A percentile compares a stretch with the other conserved stretches of the same genome.
These are phyloP conservation scores for Lactarius akahatsu DNA, from an alignment of 768 basidiomycete genomes.

Conservation along the genomic window DNA sequence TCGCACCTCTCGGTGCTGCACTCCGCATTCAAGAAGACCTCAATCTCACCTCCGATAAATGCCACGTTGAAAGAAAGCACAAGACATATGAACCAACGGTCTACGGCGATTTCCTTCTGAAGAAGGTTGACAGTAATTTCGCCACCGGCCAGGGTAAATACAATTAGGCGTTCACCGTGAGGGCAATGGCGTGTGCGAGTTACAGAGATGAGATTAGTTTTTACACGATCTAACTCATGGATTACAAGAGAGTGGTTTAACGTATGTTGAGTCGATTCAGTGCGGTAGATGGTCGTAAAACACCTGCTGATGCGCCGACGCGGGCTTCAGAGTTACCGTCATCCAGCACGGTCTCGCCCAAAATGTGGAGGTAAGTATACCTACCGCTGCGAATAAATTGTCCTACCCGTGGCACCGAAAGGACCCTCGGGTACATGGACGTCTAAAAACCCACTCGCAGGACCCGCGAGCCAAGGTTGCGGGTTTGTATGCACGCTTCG, in stretches of 20 bases:
- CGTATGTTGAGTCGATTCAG: constrained; percentile 4
- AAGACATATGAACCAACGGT: constrained; percentile 48
- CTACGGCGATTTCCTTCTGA: constrained; percentile 77
- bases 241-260: constrained; percentile 17
- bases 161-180: constrained; percentile 30
- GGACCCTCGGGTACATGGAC: constrained; percentile 24
- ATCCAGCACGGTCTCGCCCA: background rate
- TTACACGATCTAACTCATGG: constrained; percentile 10
- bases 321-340: background rate
- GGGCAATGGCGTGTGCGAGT: background rate
- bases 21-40: constrained; percentile 43
- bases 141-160: constrained; percentile 40
- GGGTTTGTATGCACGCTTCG: constrained; percentile 13
- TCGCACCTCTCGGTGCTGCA: constrained; percentile 66
- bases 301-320: background rate
- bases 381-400: constrained; percentile 30
- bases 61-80: constrained; percentile 25
- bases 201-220: constrained; percentile 9
- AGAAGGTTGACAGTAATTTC: constrained; percentile 78
- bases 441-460: constrained; percentile 27
- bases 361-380: constrained; percentile 4
- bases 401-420: constrained; percentile 29
- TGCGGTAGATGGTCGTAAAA: background rate
- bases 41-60: constrained; percentile 25
- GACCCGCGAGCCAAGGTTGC: constrained; percentile 29